Conservation (phyloP, 768 basidiomycete species). For the Hericium erinaceus region DNA sequence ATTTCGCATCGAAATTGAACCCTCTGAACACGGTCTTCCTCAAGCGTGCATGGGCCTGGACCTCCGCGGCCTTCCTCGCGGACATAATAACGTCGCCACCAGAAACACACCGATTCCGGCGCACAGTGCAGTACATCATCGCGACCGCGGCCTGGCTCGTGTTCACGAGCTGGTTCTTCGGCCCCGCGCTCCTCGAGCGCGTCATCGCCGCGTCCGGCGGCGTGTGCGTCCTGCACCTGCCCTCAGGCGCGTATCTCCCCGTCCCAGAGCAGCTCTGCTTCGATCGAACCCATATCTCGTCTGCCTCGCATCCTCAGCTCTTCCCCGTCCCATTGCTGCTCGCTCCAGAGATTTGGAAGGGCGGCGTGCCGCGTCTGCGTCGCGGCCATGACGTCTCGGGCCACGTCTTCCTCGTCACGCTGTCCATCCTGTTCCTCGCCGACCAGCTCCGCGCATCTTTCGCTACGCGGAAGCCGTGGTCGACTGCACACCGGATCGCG, state of each 20-base stretch:
- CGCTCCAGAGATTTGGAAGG: slow-evolving; percentile 33
- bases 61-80: slow-evolving; percentile 53
- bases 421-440: slow-evolving; percentile 68
- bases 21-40: slow-evolving; percentile 79
- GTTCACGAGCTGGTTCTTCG: slow-evolving; percentile 86
- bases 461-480: slow-evolving; percentile 23
- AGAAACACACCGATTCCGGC: background rate
- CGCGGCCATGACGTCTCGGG: slow-evolving; percentile 91
- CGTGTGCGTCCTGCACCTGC: slow-evolving; percentile 61
- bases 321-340: slow-evolving; percentile 37
- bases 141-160: slow-evolving; percentile 62
- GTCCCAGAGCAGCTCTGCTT: slow-evolving; percentile 55
- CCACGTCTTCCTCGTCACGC: slow-evolving; percentile 82
- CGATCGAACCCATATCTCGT: slow-evolving; percentile 40
- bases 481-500: slow-evolving; percentile 37
- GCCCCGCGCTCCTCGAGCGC: slow-evolving; percentile 66
- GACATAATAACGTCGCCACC: slow-evolving; percentile 51
- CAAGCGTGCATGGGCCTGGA: slow-evolving; percentile 91
- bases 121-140: slow-evolving; percentile 35
- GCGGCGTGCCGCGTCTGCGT: slow-evolving; percentile 48
- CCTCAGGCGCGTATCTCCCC: slow-evolving; percentile 39
- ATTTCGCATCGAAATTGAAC: slow-evolving; percentile 78
- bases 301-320: slow-evolving; percentile 51
- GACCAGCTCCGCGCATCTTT: slow-evolving; percentile 63
- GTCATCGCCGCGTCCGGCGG: slow-evolving; percentile 60